Conservation (phyloP, 148 eudicot genomes). For the Fagopyrum homotropicum region DNA sequence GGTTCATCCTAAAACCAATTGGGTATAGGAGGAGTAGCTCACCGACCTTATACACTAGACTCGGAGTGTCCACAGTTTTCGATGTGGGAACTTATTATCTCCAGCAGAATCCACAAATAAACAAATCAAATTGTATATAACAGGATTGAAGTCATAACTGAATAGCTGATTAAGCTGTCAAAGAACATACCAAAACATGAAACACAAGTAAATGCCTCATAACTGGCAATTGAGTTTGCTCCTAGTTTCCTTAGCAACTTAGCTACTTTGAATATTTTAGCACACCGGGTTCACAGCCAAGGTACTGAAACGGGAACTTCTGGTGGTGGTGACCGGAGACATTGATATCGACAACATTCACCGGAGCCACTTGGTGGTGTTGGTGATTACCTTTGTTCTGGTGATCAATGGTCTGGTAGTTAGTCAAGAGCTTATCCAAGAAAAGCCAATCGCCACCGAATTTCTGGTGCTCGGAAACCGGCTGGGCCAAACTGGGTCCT, state of each 20-base stretch:
- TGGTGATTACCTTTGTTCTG: slow-evolving; percentile 20
- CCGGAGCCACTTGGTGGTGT: slow-evolving; percentile 14
- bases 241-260: neutral
- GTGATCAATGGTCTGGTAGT: slow-evolving; percentile 55
- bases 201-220: neutral
- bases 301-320: slow-evolving; percentile 47
- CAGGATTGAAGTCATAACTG: neutral
- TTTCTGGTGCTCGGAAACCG: slow-evolving; percentile 10
- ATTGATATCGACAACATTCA: slow-evolving; percentile 20
- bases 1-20: too few species aligned
- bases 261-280: neutral
- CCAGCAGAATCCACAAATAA: too few species aligned
- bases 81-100: too few species aligned
- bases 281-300: slow-evolving; percentile 26
- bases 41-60: too few species aligned
- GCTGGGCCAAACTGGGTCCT: slow-evolving; percentile 18
- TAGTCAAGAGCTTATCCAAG: slow-evolving; percentile 72
- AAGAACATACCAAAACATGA: slow-evolving; percentile 4
- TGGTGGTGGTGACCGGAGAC: slow-evolving; percentile 20
- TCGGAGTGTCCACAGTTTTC: too few species aligned
- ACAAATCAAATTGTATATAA: slow-evolving; percentile 1
- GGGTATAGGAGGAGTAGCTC: too few species aligned
- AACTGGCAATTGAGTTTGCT: neutral
- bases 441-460: slow-evolving; percentile 51
- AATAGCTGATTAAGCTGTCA: neutral